These are phyloP conservation scores for Hyaloscypha bicolor DNA, from an alignment of 495 filamentous ascomycete species.

Conservation along the genomic window DNA sequence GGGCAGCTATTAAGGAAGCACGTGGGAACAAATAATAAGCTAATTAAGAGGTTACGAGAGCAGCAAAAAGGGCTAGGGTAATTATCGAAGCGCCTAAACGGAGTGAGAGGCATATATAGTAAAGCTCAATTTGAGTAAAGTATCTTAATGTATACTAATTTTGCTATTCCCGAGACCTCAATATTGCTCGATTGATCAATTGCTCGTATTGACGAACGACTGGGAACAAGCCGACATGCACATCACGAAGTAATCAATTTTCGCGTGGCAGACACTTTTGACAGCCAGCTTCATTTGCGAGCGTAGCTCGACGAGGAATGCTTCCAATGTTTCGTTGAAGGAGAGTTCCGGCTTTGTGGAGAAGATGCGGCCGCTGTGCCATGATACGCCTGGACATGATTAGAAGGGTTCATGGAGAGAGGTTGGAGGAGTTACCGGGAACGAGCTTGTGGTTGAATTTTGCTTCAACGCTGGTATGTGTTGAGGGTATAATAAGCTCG, in stretches of 20 bases:
- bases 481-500: conserved; percentile 21
- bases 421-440: conserved; percentile 7
- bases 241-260: conserved; percentile 23
- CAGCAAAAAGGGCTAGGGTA: too few relatives aligned
- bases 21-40: too few relatives aligned
- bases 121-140: too few relatives aligned
- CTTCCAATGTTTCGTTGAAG: conserved; percentile 11
- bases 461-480: conserved; percentile 21
- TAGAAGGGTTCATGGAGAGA: neutral
- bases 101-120: too few relatives aligned
- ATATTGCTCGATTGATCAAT: too few relatives aligned
- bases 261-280: conserved; percentile 16
- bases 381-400: conserved; percentile 16
- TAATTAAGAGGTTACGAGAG: too few relatives aligned
- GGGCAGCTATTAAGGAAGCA: too few relatives aligned
- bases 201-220: too few relatives aligned
- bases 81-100: too few relatives aligned
- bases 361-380: conserved; percentile 22
- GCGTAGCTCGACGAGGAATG: conserved; percentile 17
- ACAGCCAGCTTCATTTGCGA: conserved; percentile 17
- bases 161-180: too few relatives aligned
- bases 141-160: too few relatives aligned
- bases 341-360: conserved; percentile 18
- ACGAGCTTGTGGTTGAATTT: conserved; percentile 22
- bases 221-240: too few relatives aligned